These are phyloP conservation scores for Loxodes magnus DNA, from an alignment of 73 alveolate genomes.

Conservation along the genomic window DNA sequence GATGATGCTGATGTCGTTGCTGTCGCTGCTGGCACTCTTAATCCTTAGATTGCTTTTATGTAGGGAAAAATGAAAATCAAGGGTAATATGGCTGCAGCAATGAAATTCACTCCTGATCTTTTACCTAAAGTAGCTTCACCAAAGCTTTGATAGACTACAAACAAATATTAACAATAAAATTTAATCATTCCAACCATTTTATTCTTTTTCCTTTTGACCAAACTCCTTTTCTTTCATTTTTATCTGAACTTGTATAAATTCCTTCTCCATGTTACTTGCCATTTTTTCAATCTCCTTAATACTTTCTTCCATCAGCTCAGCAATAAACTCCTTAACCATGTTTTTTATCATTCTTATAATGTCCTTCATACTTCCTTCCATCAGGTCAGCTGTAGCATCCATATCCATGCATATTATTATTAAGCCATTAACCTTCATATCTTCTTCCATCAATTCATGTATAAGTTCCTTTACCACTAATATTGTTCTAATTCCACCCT, in stretches of 20 bases:
- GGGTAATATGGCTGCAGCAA: conserved; percentile 66
- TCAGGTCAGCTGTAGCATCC: conserved; percentile 49
- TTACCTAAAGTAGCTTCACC: conserved; percentile 55
- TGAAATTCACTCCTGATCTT: conserved; percentile 61
- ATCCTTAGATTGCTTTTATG: conserved; percentile 63
- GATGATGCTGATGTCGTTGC: conserved; percentile 51
- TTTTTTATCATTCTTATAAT: conserved; percentile 37
- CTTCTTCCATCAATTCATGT: conserved; percentile 41
- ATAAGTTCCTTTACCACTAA: conserved; percentile 44
- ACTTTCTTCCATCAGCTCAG: too few species aligned
- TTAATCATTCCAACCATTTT: too few species aligned
- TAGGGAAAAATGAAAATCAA: conserved; percentile 66
- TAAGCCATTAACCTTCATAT: conserved; percentile 51
- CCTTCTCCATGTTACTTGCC: too few species aligned
- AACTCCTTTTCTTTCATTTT: too few species aligned
- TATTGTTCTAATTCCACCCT: conserved; percentile 35
- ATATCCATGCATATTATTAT: conserved; percentile 45
- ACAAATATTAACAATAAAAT: not conserved
- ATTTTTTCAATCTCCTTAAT: too few species aligned
- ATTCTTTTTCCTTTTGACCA: too few species aligned
- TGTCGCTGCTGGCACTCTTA: conserved; percentile 36
- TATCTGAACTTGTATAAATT: too few species aligned
- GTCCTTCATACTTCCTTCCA: conserved; percentile 52
- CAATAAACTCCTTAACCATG: too few species aligned
- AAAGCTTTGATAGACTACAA: conserved; percentile 14